phyloP scores from a whole-genome alignment of 2,329 filamentous ascomycete genomes.

The Colletotrichum filicis region DNA sequence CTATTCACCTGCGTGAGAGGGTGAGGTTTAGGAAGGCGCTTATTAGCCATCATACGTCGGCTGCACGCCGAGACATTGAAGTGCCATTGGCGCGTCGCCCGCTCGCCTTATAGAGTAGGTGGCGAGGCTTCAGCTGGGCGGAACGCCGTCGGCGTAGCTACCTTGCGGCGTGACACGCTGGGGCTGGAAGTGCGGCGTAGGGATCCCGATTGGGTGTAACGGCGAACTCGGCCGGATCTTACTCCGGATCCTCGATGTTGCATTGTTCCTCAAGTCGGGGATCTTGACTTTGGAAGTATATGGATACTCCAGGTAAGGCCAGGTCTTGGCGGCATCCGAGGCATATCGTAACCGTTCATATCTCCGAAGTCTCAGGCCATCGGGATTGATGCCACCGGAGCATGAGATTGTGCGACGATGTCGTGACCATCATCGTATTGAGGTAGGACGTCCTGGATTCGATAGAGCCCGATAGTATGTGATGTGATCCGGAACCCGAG shows the following conservation, averaged over 20 bases:
- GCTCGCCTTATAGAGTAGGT: neutral
- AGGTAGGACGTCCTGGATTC: too few relatives aligned
- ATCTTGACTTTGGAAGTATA: neutral
- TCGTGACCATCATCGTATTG: neutral
- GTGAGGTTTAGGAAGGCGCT: neutral
- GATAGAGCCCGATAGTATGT: neutral
- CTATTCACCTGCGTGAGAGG: neutral
- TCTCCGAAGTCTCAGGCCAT: neutral
- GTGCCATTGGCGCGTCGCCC: neutral
- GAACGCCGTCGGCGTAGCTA: slow-evolving; percentile 18
- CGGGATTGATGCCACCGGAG: neutral
- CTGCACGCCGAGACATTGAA: neutral
- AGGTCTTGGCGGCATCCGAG: neutral
- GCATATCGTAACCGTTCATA: neutral
- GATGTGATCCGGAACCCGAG: neutral
- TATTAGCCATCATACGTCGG: neutral
- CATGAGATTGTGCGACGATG: neutral
- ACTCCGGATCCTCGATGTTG: neutral
- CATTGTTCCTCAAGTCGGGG: neutral
- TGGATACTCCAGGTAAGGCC: neutral
- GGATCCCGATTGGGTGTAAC: neutral
- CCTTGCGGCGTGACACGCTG: neutral
- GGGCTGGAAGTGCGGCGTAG: neutral
- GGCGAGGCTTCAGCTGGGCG: neutral
- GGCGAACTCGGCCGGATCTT: neutral